Evolutionary conservation across 805 yeast genomes (phyloP).

Genomic region (Candida tammaniensis): DNA sequence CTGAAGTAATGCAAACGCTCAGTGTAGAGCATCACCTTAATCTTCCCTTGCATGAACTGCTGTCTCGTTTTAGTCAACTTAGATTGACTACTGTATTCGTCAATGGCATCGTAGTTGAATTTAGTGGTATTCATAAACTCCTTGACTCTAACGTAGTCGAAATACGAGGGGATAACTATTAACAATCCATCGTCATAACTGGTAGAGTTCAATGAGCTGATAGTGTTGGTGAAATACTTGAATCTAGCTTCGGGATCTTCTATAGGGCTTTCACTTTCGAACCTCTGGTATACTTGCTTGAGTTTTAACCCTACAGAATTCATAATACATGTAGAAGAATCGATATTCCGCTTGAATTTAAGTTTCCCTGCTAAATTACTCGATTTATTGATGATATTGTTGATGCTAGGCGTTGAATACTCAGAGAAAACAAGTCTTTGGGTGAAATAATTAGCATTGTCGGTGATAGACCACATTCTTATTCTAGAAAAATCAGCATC

Average conservation of each 20-base stretch:
- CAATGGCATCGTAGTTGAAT: constrained; percentile 63
- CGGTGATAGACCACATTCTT: constrained; percentile 89
- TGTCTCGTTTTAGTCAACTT: constrained; percentile 70
- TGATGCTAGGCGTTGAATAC: constrained; percentile 77
- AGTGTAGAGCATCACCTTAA: constrained; percentile 78
- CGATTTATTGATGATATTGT: constrained; percentile 52
- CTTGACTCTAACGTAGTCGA: constrained; percentile 78
- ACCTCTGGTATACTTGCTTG: constrained; percentile 68
- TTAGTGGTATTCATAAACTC: constrained; percentile 63
- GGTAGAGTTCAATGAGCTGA: constrained; percentile 67
- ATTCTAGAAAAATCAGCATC: constrained; percentile 90
- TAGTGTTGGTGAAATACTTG: constrained; percentile 70
- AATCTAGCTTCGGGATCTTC: constrained; percentile 82
- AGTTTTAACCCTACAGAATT: constrained; percentile 64
- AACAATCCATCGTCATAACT: constrained; percentile 72
- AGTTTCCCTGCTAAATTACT: constrained; percentile 59
- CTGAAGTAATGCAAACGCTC: constrained; percentile 93
- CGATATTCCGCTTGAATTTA: constrained; percentile 48
- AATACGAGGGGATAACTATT: constrained; percentile 79
- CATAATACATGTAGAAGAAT: constrained; percentile 52
- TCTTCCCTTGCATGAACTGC: constrained; percentile 58
- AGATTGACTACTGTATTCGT: constrained; percentile 79
- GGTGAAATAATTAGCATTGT: constrained; percentile 66
- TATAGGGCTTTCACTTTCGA: constrained; percentile 51
- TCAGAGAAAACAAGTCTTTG: constrained; percentile 80